These are phyloP conservation scores for Eimeria tenella DNA, from an alignment of 169 alveolate species.

Conservation along the genomic window DNA sequence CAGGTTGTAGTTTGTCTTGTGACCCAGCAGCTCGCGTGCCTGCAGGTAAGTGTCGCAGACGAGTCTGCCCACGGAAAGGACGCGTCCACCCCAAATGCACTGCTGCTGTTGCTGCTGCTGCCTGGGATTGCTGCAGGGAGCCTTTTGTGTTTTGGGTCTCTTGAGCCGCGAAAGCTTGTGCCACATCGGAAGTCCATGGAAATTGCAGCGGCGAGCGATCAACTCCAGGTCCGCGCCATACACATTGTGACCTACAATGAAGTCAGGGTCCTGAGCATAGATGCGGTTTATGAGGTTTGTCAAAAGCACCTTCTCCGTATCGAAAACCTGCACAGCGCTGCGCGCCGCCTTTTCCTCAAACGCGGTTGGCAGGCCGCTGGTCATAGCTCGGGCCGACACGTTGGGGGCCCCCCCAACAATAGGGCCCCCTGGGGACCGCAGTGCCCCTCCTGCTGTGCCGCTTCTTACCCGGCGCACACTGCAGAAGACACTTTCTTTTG, in stretches of 20 bases:
- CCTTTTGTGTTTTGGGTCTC: constrained; percentile 53
- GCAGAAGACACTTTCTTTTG: constrained; percentile 34
- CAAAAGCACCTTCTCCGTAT: constrained; percentile 56
- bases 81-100: constrained; percentile 77
- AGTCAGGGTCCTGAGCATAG: constrained; percentile 76
- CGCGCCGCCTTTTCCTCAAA: constrained; percentile 3
- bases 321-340: constrained; percentile 1
- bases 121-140: not conserved
- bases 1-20: constrained; percentile 80
- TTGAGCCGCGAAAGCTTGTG: constrained; percentile 56
- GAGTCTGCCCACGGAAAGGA: constrained; percentile 82
- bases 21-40: constrained; percentile 81
- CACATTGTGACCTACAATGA: constrained; percentile 75
- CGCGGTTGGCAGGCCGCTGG: not conserved
- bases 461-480: constrained; percentile 54
- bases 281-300: constrained; percentile 30
- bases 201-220: constrained; percentile 40
- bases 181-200: constrained; percentile 75
- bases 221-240: constrained; percentile 69
- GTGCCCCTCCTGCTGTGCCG: not conserved
- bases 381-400: constrained; percentile 1
- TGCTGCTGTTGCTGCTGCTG: not conserved
- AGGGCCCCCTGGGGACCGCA: not conserved
- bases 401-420: not conserved
- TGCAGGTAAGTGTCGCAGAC: constrained; percentile 84